Base-by-base conservation (phyloP, 371 early-diverging fungal genomes). In the Dichotomocladium elegans region DNA sequence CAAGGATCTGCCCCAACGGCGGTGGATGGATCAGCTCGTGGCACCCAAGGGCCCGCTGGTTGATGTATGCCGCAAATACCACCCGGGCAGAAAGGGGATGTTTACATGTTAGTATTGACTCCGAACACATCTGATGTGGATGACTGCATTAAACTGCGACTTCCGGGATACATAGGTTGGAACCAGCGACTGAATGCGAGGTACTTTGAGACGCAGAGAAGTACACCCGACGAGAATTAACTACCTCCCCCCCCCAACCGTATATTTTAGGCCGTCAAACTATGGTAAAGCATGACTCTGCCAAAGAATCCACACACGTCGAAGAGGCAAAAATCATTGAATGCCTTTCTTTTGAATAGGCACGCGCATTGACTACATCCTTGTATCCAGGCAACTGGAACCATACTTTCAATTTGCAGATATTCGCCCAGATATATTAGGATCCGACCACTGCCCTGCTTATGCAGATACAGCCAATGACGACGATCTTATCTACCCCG, bases 401-500 rank as follows among this genome's bases (percentile, higher is more conserved):
- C 70, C 76, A 2, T 80, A 77, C 77, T 69, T 89, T 51, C 65
- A 65, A 17, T 74, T 61, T 30, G 70, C 83, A 25, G 77, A 85
- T 53, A 80, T 91, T 14, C 72, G 79, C 22, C 67, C 85, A 7
- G 57, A 85, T 4, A 64, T 91, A 4, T 58, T 82, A 53, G 96
- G 96, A 1, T 87, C 88, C n/a, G 96, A 95, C 66, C 96, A 95
- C 62, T 93, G 94, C 57, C 94, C 94, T 0, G 91, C 91, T 0
- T 68, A 74, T 31, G 82, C 79, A 2, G 78, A 79, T 29, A 64
- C 93, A 22, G 57, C 59, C 33, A 77, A 70, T 17, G 68, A 72
- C 11, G 54, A 60, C 9, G 49, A 58, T 1, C 63, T 50, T 3
- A 53, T 49, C 15, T 53, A 63, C 27, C 47, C 25, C 14, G 27